These are phyloP conservation scores for Penicillium soppii DNA, from an alignment of 495 filamentous ascomycete genomes.

Conservation along the genomic window DNA sequence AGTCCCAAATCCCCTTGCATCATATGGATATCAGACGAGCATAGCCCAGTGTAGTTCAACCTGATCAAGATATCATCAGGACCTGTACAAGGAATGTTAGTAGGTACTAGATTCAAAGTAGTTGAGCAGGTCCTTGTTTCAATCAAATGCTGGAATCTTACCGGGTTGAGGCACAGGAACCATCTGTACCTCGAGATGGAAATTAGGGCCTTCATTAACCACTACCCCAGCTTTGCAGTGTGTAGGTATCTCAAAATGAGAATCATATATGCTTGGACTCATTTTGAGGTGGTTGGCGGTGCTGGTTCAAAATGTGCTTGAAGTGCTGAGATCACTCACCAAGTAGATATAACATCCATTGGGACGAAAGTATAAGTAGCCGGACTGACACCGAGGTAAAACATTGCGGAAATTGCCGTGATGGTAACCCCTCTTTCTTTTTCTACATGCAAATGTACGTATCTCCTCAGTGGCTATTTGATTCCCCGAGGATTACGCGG, in stretches of 20 bases:
- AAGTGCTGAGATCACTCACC: not conserved
- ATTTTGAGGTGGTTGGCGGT: not conserved
- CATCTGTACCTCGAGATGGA: slow-evolving; percentile 49
- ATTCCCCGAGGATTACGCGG: not conserved
- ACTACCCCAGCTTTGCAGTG: slow-evolving; percentile 56
- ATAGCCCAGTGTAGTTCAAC: slow-evolving; percentile 49
- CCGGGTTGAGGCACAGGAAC: slow-evolving; percentile 54
- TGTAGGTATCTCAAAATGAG: slow-evolving; percentile 43
- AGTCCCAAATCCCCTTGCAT: slow-evolving; percentile 46
- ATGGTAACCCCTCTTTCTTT: slow-evolving; percentile 7
- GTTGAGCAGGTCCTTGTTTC: not conserved
- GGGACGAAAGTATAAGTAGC: not conserved
- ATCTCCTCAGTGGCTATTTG: too few relatives aligned
- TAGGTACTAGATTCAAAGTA: not conserved
- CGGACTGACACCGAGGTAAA: slow-evolving; percentile 8
- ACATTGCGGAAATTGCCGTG: slow-evolving; percentile 2
- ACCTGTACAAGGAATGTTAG: slow-evolving; percentile 21
- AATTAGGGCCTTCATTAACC: slow-evolving; percentile 53
- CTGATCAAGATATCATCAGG: slow-evolving; percentile 48
- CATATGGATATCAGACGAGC: slow-evolving; percentile 49
- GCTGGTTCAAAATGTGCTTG: not conserved
- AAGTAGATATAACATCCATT: not conserved
- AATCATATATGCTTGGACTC: not conserved
- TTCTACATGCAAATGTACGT: not conserved
- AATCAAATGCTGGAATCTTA: slow-evolving; percentile 11